Conservation (phyloP, 495 filamentous ascomycete genomes). For the Symbiotaphrina buchneri region DNA sequence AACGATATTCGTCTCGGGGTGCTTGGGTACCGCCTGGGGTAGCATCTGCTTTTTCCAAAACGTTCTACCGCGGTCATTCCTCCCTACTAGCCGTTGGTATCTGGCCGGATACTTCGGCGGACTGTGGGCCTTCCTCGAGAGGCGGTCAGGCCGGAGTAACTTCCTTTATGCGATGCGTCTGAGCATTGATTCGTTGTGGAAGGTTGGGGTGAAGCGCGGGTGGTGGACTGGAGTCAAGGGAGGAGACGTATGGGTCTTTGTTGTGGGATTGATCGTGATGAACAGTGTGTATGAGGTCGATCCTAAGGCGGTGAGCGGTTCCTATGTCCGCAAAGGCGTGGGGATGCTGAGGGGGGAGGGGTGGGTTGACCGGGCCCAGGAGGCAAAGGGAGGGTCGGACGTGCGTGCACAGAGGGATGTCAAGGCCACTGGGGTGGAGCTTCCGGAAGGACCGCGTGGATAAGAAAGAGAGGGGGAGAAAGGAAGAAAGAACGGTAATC, state of each 20-base stretch:
- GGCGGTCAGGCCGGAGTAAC: conserved; percentile 31
- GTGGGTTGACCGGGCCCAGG: conserved; percentile 26
- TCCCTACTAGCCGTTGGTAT: conserved; percentile 74
- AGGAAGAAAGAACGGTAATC: too few species aligned
- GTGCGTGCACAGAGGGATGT: too few species aligned
- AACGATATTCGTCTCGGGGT: conserved; percentile 50
- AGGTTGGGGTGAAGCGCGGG: conserved; percentile 67
- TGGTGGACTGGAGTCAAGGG: conserved; percentile 61
- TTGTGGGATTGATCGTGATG: conserved; percentile 49
- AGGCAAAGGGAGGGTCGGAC: too few species aligned
- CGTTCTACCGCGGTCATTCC: conserved; percentile 43
- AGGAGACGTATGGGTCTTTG: conserved; percentile 69
- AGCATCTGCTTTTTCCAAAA: conserved; percentile 70
- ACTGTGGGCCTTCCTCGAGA: conserved; percentile 54
- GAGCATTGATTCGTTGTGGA: conserved; percentile 67
- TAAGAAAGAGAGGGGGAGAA: too few species aligned
- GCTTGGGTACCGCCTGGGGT: conserved; percentile 65
- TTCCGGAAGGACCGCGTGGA: too few species aligned
- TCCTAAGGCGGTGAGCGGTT: conserved; percentile 41
- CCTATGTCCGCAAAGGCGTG: conserved; percentile 45
- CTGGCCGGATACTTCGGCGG: conserved; percentile 70
- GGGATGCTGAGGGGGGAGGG: conserved; percentile 54
- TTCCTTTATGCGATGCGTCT: conserved; percentile 52
- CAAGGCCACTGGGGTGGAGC: too few species aligned
- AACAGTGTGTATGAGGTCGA: conserved; percentile 58